Evolutionary conservation across 805 yeast species (phyloP), one percentile per base, ranked within the genome.

Genomic region (Myxozyma sirexii): DNA sequence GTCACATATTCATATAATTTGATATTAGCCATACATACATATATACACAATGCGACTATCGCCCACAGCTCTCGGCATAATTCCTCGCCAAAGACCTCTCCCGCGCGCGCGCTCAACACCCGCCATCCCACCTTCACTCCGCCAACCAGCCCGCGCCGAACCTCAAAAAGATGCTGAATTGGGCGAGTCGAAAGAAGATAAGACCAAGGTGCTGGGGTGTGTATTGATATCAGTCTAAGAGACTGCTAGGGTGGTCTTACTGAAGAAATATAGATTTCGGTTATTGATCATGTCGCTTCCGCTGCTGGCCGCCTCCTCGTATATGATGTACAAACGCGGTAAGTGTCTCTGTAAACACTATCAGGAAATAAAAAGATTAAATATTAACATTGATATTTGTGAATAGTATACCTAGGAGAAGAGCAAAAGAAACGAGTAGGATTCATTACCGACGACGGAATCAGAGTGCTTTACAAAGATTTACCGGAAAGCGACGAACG

Each of bases 241-340:
- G n/a, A n/a, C n/a, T n/a, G n/a, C n/a, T n/a, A n/a, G n/a, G n/a
- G 46, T 15, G 12, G 19, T 24, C 29, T 50, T 19, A 27, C 23
- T 17, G 8, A 24, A 54, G n/a, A n/a, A 17, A 23, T 33, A 42
- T 39, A 47, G 33, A 19, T 33, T 23, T 26, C 64, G 63, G 27
- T 21, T 62, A 29, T 26, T 62, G 23, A 33, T 62, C 23, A 56
- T 62, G 63, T 62, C 65, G 38, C 26, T 62, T 44, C 65, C 65
- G 35, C 23, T 62, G 24, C 42, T 62, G 1, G 60, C 46, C 6
- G 46, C 56, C 10, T 52, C 65, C 17, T 49, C 59, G 33, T 50
- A 41, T 35, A 41, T 62, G 39, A 19, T 62, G 21, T 62, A 62
- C 44, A 59, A 57, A 33, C 56, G 65, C 39, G 26, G 65, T 56